Base-by-base conservation (phyloP, 2,329 filamentous ascomycete genomes). In the Nothomitra cinnamomea region DNA sequence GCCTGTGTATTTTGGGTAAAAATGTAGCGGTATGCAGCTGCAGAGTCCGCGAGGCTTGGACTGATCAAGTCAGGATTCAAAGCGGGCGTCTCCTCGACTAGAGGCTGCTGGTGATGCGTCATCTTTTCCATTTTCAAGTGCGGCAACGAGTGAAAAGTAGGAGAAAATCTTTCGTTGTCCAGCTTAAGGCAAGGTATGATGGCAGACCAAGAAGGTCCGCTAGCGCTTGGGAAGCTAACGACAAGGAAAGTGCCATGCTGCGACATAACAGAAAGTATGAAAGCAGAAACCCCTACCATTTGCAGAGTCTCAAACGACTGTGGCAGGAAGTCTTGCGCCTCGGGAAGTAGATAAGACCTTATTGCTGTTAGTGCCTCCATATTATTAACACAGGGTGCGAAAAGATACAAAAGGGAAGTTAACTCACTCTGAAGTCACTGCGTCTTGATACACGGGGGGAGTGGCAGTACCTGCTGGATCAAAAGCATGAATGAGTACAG, bases 291-390 rank as follows among this genome's bases (percentile, higher is more conserved):
- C 61, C 70, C 65, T 67, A 73, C 75, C 68, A 72, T 68, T 58
- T 73, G 70, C 32, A 65, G 55, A 15, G 61, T 63, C 45, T 78
- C 70, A 60, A 74, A 79, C 10, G 50, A 43, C 49, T 58, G 57
- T 36, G 59, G 57, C 45, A 60, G 51, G 53, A 75, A 75, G 57
- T 76, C 73, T 57, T 67, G 67, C 55, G 71, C 71, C 50, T 71
- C 70, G 54, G 70, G 69, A 54, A 69, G 65, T 28, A 49, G 45
- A 49, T 49, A 49, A 32, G 45, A 28, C 17, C 10, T 51, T 51
- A 12, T 43, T 28, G n/a, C 19, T 22, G 28, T 51, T n/a, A 22
- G 24, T 15, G 24, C 24, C 22, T 53, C 47, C 53, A 51, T 22
- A 55, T 7, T 13, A 2, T n/a, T 2, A n/a, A n/a, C n/a, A n/a